Conservation (phyloP, 2,329 filamentous ascomycete species). For the Cordyceps militaris region DNA sequence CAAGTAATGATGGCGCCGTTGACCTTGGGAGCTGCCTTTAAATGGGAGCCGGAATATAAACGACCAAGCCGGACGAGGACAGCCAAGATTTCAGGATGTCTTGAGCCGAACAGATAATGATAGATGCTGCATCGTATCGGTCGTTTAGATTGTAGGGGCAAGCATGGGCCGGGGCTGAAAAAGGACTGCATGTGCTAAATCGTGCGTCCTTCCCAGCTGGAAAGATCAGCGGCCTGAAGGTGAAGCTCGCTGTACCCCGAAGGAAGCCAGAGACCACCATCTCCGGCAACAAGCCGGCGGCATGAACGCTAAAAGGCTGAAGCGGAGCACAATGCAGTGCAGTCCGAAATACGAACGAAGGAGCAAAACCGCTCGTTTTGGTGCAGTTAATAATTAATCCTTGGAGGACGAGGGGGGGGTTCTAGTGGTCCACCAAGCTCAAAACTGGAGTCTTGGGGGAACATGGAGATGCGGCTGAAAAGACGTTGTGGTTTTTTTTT, state of each 20-base stretch:
- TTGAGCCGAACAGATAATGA: not conserved
- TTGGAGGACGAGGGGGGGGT: not conserved
- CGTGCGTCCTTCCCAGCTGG: not conserved
- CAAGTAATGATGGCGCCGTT: too few relatives aligned
- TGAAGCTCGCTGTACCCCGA: not conserved
- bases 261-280: not conserved
- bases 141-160: not conserved
- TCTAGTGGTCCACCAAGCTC: not conserved
- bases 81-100: not conserved
- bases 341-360: conserved; percentile 2
- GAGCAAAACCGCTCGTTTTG: not conserved
- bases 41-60: not conserved
- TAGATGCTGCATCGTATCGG: conserved; percentile 4
- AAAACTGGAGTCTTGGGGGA: not conserved
- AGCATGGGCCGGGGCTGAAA: not conserved
- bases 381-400: not conserved
- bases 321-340: not conserved
- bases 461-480: conserved; percentile 4
- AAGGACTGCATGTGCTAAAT: not conserved
- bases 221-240: not conserved
- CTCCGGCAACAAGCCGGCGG: not conserved
- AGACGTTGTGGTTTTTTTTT: not conserved
- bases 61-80: not conserved
- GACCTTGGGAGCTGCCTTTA: too few relatives aligned
- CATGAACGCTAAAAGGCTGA: not conserved